Percentiles rank a stretch among this genome's conserved stretches.
Evolutionary conservation across 257 asterid species (phyloP).

Genomic region (Haberlea rhodopensis): DNA sequence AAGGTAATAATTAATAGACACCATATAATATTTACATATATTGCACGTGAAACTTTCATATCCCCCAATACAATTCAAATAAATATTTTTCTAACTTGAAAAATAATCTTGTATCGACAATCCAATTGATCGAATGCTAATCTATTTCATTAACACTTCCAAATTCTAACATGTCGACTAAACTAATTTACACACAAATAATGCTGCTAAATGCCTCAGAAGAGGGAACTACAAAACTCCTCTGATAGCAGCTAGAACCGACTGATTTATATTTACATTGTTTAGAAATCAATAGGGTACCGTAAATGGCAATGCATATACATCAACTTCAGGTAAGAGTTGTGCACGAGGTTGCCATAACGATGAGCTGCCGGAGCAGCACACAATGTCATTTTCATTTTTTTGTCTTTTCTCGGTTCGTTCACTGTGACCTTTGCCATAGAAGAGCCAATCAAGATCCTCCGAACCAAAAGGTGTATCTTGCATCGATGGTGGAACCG

Average conservation of each 20-base stretch:
- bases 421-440: slow-evolving; percentile 18
- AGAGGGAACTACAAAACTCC: slow-evolving; percentile 35
- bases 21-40: no score
- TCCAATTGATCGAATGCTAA: no score
- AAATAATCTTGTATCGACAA: no score
- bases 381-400: slow-evolving; percentile 16
- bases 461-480: slow-evolving; percentile 4
- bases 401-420: slow-evolving; percentile 23
- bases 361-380: slow-evolving; percentile 30
- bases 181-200: no score
- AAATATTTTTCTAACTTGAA: no score
- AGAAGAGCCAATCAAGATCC: slow-evolving; percentile 59
- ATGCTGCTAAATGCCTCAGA: neutral
- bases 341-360: slow-evolving; percentile 46
- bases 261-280: neutral
- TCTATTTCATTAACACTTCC: neutral
- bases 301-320: slow-evolving; percentile 57
- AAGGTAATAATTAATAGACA: no score
- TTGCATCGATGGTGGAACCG: slow-evolving; percentile 39
- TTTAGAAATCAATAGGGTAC: slow-evolving; percentile 50
- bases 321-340: slow-evolving; percentile 44
- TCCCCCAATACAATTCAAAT: no score
- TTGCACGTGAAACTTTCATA: no score
- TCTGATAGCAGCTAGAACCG: neutral
- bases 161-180: neutral